A percentile compares a stretch with the other conserved stretches of the same genome.
phyloP scores from a whole-genome alignment of 805 yeast species.

The Candida sphagnicola region DNA sequence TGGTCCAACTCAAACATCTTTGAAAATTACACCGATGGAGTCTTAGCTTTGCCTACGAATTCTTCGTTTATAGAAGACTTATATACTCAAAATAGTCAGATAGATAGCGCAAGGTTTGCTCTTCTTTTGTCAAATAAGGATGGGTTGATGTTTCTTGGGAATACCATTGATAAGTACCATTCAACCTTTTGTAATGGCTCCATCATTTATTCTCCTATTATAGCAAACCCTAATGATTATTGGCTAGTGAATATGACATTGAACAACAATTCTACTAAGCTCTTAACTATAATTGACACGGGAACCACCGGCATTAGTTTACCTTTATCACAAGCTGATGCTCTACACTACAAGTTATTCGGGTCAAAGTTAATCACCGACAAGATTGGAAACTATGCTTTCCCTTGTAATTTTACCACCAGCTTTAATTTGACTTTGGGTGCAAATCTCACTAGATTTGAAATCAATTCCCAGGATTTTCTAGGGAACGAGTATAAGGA shows the following conservation, averaged over 20 bases:
- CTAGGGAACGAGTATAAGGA: slow-evolving; percentile 44
- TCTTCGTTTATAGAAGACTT: background rate
- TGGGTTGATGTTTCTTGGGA: slow-evolving; percentile 24
- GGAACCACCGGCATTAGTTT: slow-evolving; percentile 63
- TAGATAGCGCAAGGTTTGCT: background rate
- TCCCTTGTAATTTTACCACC: slow-evolving; percentile 48
- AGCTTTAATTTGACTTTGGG: slow-evolving; percentile 39
- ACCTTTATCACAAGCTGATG: slow-evolving; percentile 51
- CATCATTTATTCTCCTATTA: slow-evolving; percentile 34
- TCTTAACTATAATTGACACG: slow-evolving; percentile 54
- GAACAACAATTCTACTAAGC: slow-evolving; percentile 24
- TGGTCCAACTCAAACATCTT: slow-evolving; percentile 9
- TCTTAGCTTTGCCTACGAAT: slow-evolving; percentile 25
- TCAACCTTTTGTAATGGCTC: slow-evolving; percentile 20
- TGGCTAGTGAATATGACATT: slow-evolving; percentile 49
- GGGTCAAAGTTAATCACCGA: slow-evolving; percentile 50
- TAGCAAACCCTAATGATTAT: slow-evolving; percentile 32
- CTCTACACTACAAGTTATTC: slow-evolving; percentile 42
- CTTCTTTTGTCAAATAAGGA: slow-evolving; percentile 13
- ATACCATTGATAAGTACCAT: slow-evolving; percentile 11
- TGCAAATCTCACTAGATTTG: slow-evolving; percentile 35
- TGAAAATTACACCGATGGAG: slow-evolving; percentile 16
- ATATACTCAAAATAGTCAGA: background rate
- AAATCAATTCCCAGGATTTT: slow-evolving; percentile 40
- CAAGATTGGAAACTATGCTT: slow-evolving; percentile 54